Conservation (phyloP, 306 rosid species). For the Inga oerstediana region DNA sequence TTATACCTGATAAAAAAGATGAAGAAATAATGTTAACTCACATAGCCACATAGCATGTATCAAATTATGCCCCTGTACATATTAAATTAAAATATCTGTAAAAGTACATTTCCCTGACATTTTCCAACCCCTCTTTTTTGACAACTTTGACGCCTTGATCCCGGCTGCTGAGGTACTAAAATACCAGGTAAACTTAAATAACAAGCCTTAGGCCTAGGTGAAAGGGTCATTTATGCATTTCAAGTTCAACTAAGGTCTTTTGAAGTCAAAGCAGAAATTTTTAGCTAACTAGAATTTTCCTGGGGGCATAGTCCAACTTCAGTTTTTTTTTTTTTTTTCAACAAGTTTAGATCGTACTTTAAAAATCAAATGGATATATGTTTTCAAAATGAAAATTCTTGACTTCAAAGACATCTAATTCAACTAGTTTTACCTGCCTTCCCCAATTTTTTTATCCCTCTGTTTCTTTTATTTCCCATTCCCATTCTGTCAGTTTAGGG, state of each 20-base stretch:
- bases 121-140: no score
- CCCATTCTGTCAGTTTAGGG: no score
- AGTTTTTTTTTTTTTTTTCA: neutral
- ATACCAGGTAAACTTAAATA: no score
- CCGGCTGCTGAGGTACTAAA: no score
- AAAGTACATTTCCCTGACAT: no score
- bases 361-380: neutral
- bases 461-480: no score
- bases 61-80: neutral
- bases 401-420: neutral
- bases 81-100: no score
- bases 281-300: neutral
- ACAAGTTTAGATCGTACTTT: neutral
- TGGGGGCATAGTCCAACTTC: conserved; percentile 1
- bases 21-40: conserved; percentile 6
- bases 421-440: no score
- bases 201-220: no score
- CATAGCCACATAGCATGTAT: neutral
- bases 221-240: no score
- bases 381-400: neutral
- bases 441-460: no score
- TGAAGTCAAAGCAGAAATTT: neutral
- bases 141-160: no score
- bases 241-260: neutral
- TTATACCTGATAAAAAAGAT: conserved; percentile 67